Conservation (phyloP, 495 filamentous ascomycete species). For the Penicillium pancosmium region DNA sequence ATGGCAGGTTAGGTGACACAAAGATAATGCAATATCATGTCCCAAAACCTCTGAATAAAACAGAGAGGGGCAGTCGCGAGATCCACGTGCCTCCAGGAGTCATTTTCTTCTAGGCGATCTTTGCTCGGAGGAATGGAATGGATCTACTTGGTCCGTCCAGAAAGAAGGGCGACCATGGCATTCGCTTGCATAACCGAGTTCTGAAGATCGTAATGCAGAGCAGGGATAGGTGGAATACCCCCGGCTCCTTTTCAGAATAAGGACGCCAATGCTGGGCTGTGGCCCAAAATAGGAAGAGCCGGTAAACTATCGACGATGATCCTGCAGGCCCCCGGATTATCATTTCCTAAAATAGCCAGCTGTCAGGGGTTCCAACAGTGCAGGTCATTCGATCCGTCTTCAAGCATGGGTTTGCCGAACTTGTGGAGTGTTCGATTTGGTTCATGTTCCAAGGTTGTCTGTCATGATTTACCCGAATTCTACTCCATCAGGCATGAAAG, state of each 20-base stretch:
- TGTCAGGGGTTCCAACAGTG: constrained; percentile 22
- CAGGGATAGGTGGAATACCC: constrained; percentile 12
- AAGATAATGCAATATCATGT: neutral
- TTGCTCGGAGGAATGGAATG: constrained; percentile 22
- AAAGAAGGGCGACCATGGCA: constrained; percentile 1
- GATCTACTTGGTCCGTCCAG: constrained; percentile 9
- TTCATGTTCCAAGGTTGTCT: neutral
- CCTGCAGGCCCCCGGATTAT: constrained; percentile 16
- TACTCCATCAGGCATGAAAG: constrained; percentile 16
- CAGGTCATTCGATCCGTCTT: neutral
- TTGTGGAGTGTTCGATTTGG: constrained; percentile 1
- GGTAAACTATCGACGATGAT: constrained; percentile 13
- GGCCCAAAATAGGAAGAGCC: constrained; percentile 2
- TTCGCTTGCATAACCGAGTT: constrained; percentile 26
- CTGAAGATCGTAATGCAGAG: neutral
- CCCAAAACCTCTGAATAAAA: constrained; percentile 1
- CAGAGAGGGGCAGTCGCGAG: constrained; percentile 8
- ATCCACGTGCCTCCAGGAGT: constrained; percentile 22
- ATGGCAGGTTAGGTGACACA: constrained; percentile 7
- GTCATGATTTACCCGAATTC: constrained; percentile 11
- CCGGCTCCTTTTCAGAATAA: neutral
- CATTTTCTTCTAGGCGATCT: constrained; percentile 14
- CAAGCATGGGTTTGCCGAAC: neutral
- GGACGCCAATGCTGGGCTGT: constrained; percentile 3
- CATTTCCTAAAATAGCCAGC: constrained; percentile 17